Percentiles rank a stretch among this genome's conserved stretches.
These are phyloP conservation scores for Cercophora samala DNA, from an alignment of 495 filamentous ascomycete genomes.

Conservation along the genomic window DNA sequence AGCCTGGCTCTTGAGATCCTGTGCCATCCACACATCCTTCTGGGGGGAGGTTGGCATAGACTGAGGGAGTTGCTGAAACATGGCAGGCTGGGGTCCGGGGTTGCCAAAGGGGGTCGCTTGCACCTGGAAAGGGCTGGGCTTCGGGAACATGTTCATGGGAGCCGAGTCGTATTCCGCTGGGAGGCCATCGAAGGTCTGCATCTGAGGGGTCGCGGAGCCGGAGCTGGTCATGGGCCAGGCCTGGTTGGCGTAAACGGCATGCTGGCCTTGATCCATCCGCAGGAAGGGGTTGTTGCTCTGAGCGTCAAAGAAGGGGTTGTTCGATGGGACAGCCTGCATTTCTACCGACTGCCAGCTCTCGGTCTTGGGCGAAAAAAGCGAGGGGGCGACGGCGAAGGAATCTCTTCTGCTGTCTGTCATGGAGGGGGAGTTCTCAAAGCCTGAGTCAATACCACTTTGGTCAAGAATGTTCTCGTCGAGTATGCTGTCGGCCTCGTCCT, in stretches of 20 bases:
- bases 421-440: slow-evolving; percentile 65
- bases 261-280: slow-evolving; percentile 54
- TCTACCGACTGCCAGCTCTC: slow-evolving; percentile 64
- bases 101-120: slow-evolving; percentile 52
- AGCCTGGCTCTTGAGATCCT: slow-evolving; percentile 56
- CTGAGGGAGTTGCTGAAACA: slow-evolving; percentile 48
- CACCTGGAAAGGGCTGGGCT: slow-evolving; percentile 40
- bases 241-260: slow-evolving; percentile 46
- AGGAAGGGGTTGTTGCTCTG: slow-evolving; percentile 57
- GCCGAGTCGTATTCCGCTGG: slow-evolving; percentile 56
- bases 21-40: slow-evolving; percentile 52
- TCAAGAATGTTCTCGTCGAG: slow-evolving; percentile 85
- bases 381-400: slow-evolving; percentile 64
- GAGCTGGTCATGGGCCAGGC: slow-evolving; percentile 60
- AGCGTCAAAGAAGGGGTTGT: slow-evolving; percentile 60
- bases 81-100: slow-evolving; percentile 43
- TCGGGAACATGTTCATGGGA: slow-evolving; percentile 47
- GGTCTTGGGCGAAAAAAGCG: slow-evolving; percentile 70
- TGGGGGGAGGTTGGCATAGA: slow-evolving; percentile 52
- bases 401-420: slow-evolving; percentile 64
- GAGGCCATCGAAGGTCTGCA: slow-evolving; percentile 61
- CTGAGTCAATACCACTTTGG: slow-evolving; percentile 57
- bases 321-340: slow-evolving; percentile 56
- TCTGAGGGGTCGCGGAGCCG: slow-evolving; percentile 43
- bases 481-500: slow-evolving; percentile 78